Percentiles rank a stretch among this genome's conserved stretches.
Conservation (phyloP, 2,329 filamentous ascomycete species). For the Fonsecaea multimorphosa region DNA sequence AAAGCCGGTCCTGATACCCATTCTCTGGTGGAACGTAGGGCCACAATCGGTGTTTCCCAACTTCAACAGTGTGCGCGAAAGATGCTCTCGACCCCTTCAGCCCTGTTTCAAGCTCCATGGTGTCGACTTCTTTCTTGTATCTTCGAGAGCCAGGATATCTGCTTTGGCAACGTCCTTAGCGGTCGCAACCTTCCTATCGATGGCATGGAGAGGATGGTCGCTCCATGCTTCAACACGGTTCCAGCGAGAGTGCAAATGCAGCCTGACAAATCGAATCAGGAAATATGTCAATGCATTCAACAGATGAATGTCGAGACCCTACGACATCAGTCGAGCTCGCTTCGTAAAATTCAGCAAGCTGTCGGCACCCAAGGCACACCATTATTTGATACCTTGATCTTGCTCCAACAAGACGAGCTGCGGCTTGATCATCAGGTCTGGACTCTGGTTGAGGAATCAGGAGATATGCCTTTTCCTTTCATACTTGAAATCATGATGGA, state of each 20-base stretch:
- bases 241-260: constrained; percentile 69
- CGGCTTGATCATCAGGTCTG: constrained; percentile 57
- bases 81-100: constrained; percentile 66
- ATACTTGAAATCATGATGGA: constrained; percentile 76
- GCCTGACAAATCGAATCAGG: constrained; percentile 56
- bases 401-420: constrained; percentile 70
- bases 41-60: constrained; percentile 11
- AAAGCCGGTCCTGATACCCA: neutral
- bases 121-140: constrained; percentile 65
- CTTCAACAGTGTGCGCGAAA: constrained; percentile 51
- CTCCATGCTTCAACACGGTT: constrained; percentile 90
- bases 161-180: constrained; percentile 85
- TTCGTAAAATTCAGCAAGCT: constrained; percentile 71
- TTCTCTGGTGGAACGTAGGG: constrained; percentile 5
- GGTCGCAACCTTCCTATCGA: constrained; percentile 73
- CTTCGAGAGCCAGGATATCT: constrained; percentile 68
- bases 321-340: constrained; percentile 73
- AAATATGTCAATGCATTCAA: constrained; percentile 67
- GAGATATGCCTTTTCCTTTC: constrained; percentile 70
- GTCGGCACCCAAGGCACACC: constrained; percentile 54
- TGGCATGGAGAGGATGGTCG: constrained; percentile 74
- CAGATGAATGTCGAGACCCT: constrained; percentile 66
- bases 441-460: constrained; percentile 57
- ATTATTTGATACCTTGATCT: constrained; percentile 80
- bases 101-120: constrained; percentile 76